Evolutionary conservation across 225 moss, liverwort and hornwort species (phyloP).

Genomic region (Antitrichia curtipendula): DNA sequence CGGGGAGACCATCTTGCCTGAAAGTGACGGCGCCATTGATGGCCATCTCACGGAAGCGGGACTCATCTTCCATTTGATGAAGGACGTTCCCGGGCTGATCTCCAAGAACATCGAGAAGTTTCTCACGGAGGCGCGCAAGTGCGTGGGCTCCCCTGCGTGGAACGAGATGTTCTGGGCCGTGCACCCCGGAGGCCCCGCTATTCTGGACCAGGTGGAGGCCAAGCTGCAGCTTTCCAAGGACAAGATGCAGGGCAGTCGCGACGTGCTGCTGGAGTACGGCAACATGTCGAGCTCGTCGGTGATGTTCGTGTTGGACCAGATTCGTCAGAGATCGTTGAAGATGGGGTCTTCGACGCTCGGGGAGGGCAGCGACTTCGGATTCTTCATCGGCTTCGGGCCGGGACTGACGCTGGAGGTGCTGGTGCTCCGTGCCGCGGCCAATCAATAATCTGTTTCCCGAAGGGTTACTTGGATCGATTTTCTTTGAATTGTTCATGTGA

Average conservation of each 20-base stretch:
- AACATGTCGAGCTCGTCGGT: background rate
- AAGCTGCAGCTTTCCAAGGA: background rate
- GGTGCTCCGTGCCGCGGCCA: background rate
- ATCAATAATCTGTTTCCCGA: background rate
- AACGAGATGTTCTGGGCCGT: background rate
- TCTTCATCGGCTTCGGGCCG: background rate
- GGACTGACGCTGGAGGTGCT: background rate
- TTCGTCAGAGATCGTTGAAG: background rate
- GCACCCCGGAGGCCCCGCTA: background rate
- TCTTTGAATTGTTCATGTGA: background rate
- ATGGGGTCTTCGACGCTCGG: background rate
- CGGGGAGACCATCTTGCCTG: background rate
- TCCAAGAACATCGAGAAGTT: background rate
- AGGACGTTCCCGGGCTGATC: background rate
- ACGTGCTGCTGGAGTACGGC: background rate
- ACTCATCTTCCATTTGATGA: conserved; percentile 32
- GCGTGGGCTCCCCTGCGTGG: background rate
- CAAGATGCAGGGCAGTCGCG: background rate
- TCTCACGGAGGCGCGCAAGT: background rate
- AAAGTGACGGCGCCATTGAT: conserved; percentile 27
- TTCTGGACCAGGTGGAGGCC: background rate
- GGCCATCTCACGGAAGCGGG: conserved; percentile 26
- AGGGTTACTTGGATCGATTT: background rate
- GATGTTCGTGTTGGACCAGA: background rate
- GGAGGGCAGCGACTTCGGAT: background rate